These are phyloP conservation scores for Botrytis aclada DNA, from an alignment of 2,329 filamentous ascomycete species.

Conservation along the genomic window DNA sequence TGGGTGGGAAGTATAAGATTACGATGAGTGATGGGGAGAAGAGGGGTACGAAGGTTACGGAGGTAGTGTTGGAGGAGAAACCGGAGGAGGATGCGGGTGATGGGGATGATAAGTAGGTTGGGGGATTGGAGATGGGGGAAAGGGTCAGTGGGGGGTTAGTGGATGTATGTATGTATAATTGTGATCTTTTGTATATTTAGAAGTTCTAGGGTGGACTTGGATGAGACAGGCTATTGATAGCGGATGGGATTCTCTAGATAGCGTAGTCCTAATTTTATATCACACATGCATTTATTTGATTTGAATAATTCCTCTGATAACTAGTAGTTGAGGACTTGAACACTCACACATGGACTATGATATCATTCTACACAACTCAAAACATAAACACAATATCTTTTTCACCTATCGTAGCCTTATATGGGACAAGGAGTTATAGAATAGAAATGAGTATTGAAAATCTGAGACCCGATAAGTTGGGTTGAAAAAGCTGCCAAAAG, in stretches of 20 bases:
- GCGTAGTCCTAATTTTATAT: neutral
- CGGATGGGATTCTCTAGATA: neutral
- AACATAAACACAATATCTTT: neutral
- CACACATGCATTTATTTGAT: neutral
- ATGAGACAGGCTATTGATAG: neutral
- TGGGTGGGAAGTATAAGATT: conserved; percentile 76
- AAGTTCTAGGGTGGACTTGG: neutral
- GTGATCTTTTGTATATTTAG: neutral
- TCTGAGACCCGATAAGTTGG: neutral
- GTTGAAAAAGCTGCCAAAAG: neutral
- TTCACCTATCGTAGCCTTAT: neutral
- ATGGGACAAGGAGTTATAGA: neutral
- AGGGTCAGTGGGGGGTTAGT: neutral
- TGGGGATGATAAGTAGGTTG: neutral
- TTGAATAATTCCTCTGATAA: neutral
- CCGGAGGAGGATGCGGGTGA: neutral
- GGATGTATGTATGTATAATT: neutral
- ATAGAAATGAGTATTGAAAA: accelerated
- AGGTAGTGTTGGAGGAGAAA: conserved; percentile 32
- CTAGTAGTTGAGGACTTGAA: neutral
- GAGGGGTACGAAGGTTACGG: conserved; percentile 31
- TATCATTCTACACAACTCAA: neutral
- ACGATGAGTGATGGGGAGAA: conserved; percentile 32
- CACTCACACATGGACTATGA: neutral
- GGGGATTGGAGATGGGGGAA: too few species aligned